Base-by-base conservation (phyloP, 495 filamentous ascomycete genomes). In the Chaetomium fimeti region DNA sequence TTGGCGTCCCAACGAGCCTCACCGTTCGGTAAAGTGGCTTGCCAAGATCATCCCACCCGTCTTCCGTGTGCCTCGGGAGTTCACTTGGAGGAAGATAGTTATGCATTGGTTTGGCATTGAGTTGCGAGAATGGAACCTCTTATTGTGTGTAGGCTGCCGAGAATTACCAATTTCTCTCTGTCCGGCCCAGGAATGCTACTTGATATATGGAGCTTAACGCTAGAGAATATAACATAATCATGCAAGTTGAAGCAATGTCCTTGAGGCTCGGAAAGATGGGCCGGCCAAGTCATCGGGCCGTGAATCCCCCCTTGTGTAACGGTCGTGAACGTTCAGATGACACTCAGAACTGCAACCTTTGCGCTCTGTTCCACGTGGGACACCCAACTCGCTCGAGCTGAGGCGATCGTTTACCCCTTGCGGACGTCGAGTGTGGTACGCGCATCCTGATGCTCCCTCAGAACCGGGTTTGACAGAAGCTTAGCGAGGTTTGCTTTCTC, bases 331-430 rank as follows among this genome's bases (percentile, higher is more conserved):
- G 48, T 9, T 25, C 48, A 25, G 24, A 51, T 25, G 24, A 51
- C 2, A 27, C 2, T 8, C 2, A 51, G 22, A 16, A 18, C 15
- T 51, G 43, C 16, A 47, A 15, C 12, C 15, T 32, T 32, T 27
- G 51, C 32, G 32, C 5, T 53, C 2, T 53, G 5, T 7, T 32
- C 51, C 51, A 53, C 51, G 51, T 53, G 51, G 51, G 51, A 53
- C 12, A 3, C 2, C 4, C 27, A 18, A 8, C 8, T 13, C 48
- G 15, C 16, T 24, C 1, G 6, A 13, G 13, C 12, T 27, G 22
- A 51, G 22, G 25, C 48, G 48, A 27, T 51, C 48, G 5, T 51
- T 51, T 27, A 24, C 22, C 25, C 22, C 48, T 15, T 27, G 22
- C 7, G 48, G 22, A 51, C 9, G 8, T 15, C 22, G 3, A 15